Base-by-base conservation (phyloP, 805 yeast species). In the Clavispora asparagi region DNA sequence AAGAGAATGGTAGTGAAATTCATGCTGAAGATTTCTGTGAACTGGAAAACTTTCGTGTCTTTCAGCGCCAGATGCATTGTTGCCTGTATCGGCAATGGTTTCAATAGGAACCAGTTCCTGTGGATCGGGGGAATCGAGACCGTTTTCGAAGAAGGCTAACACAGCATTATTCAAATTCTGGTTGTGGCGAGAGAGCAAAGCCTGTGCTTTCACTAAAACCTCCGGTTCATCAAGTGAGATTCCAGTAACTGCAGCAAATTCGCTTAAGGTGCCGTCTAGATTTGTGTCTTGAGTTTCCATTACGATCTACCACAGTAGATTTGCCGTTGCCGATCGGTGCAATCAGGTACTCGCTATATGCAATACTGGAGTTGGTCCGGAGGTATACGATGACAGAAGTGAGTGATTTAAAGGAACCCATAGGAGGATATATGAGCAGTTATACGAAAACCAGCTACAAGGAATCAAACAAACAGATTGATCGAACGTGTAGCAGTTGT, bases 151-250 rank as follows among this genome's bases (percentile, higher is more conserved):
- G 59, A 73, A 85, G 42, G 79, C 71, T 4, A 83, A 75, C 29
- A 83, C 62, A 1, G 89, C 80, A 38, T 74, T 68, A 54, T 83
- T 87, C 42, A 85, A 57, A 55, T 82, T 75, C 82, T 82, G 82
- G 41, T 79, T 40, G 41, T 52, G 48, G 33, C 47, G 46, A 4
- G 47, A 12, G 10, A 54, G 54, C n/a, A 54, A 42, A 9, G 53
- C 48, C 12, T 47, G 39, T 4, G 53, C 53, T 19, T 48, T 54
- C 10, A 41, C 26, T 31, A 39, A 30, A 11, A 40, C 45, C 6
- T 48, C 56, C 6, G 44, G 50, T 1, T 49, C 52, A n/a, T 51
- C 54, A 13, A 50, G 33, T 5, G 50, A 40, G 16, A 47, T 35
- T 7, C 51, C 58, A 4, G 55, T 49, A 26, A 54, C 52, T 14